phyloP scores from a whole-genome alignment of 2,329 filamentous ascomycete species.

The Colletotrichum sp. region DNA sequence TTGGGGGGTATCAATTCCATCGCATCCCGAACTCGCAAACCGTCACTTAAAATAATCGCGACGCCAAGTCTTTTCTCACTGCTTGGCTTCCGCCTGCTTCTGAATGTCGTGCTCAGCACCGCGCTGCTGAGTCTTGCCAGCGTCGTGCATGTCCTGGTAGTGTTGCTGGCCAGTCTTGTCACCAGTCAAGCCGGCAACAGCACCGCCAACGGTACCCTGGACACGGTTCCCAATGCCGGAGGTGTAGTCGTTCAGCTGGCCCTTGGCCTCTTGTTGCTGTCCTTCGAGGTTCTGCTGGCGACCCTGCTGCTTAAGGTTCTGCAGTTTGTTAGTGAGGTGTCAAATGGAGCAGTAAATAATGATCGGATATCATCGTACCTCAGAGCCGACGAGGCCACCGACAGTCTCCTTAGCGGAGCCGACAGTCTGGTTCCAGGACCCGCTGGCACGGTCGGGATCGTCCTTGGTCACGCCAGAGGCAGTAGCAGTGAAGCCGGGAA shows the following conservation, averaged over 20 bases:
- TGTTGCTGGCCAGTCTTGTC: conserved; percentile 68
- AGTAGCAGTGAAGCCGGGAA: conserved; percentile 75
- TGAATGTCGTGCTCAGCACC: conserved; percentile 82
- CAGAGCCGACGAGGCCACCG: conserved; percentile 76
- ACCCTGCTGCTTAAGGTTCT: conserved; percentile 75
- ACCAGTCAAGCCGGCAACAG: conserved; percentile 75
- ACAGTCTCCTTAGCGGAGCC: conserved; percentile 84
- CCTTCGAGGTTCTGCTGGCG: conserved; percentile 81
- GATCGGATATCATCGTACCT: conserved; percentile 49
- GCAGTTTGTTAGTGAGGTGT: background rate
- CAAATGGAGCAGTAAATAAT: background rate
- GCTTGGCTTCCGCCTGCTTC: conserved; percentile 67
- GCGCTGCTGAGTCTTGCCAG: conserved; percentile 83
- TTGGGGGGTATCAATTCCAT: conserved; percentile 20
- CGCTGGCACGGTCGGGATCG: conserved; percentile 72
- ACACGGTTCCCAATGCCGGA: conserved; percentile 71
- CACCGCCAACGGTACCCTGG: conserved; percentile 73
- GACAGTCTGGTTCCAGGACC: conserved; percentile 88
- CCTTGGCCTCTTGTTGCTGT: conserved; percentile 81
- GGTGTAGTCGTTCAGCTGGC: conserved; percentile 78
- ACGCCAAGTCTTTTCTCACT: background rate
- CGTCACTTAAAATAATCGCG: background rate
- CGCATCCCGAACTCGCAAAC: background rate
- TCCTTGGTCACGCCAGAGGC: conserved; percentile 74
- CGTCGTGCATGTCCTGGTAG: conserved; percentile 74